These are phyloP conservation scores for Candida pseudoviswanathii DNA, from an alignment of 1,139 yeast genomes.

Conservation along the genomic window DNA sequence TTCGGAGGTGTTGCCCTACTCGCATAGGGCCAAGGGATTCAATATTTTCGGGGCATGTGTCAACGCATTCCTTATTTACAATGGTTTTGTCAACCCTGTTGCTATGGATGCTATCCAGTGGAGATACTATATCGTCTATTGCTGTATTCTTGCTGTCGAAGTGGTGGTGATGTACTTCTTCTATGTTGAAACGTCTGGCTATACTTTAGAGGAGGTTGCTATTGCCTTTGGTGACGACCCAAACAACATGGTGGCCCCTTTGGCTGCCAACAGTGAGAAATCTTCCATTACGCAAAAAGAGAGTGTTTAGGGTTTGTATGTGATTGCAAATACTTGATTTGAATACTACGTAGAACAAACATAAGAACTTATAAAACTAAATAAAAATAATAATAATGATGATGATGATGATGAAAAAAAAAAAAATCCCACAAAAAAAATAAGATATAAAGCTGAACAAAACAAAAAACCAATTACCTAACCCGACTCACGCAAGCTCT, in stretches of 20 bases:
- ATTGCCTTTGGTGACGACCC: slow-evolving; percentile 45
- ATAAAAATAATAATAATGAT: not conserved
- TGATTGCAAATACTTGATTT: not conserved
- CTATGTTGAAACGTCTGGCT: slow-evolving; percentile 54
- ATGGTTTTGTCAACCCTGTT: slow-evolving; percentile 56
- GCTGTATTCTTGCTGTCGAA: slow-evolving; percentile 42
- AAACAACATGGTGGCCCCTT: not conserved
- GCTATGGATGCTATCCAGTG: slow-evolving; percentile 61
- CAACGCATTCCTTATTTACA: slow-evolving; percentile 24
- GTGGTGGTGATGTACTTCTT: slow-evolving; percentile 40
- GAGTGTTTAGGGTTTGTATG: not conserved
- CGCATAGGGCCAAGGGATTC: slow-evolving; percentile 48
- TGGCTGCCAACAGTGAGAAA: not conserved
- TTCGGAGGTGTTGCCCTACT: slow-evolving; percentile 47
- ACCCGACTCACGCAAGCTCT: not conserved
- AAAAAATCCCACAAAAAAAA: not conserved
- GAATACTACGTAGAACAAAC: not conserved
- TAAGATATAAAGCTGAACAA: not conserved
- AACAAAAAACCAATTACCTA: not conserved
- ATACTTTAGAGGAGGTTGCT: slow-evolving; percentile 57
- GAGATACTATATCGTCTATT: slow-evolving; percentile 61
- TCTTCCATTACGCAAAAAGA: not conserved
- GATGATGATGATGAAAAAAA: not conserved
- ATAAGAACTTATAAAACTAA: slow-evolving; percentile 1
- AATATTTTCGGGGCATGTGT: slow-evolving; percentile 32